Conservation (phyloP, 176 grass and related monocot species). For the Triticum urartu region DNA sequence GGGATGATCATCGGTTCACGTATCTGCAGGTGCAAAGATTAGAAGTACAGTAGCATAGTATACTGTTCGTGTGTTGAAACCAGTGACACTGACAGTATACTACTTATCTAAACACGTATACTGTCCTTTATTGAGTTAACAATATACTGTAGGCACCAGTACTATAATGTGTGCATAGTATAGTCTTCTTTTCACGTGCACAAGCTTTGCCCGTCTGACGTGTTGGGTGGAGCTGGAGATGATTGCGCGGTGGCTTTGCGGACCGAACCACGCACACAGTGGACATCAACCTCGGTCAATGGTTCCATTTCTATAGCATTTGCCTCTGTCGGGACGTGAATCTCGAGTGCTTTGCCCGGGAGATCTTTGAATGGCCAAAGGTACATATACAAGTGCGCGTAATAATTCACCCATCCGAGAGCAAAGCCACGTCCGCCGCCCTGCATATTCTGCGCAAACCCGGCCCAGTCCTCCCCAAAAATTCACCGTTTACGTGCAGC, state of each 20-base stretch:
- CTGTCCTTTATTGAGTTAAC: not conserved
- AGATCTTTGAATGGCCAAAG: not conserved
- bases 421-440: no score
- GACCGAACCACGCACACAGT: no score
- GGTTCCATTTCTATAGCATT: not conserved
- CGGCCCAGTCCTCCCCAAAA: no score
- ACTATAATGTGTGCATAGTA: not conserved
- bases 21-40: no score
- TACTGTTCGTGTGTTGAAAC: not conserved
- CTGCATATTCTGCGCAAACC: no score
- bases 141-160: no score
- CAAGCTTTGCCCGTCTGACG: slow-evolving; percentile 8
- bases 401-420: no score
- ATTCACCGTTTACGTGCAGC: not conserved
- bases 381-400: not conserved
- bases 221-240: slow-evolving; percentile 26
- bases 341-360: slow-evolving; percentile 13
- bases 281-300: slow-evolving; percentile 18
- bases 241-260: slow-evolving; percentile 6
- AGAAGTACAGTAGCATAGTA: no score
- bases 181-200: slow-evolving; percentile 33
- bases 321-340: slow-evolving; percentile 38
- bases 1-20: not conserved
- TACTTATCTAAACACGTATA: slow-evolving; percentile 7
- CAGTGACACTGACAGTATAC: not conserved